Evolutionary conservation across 2,329 filamentous ascomycete species (phyloP), one percentile per base, ranked within the genome.

Genomic region (Alternaria alternata): DNA sequence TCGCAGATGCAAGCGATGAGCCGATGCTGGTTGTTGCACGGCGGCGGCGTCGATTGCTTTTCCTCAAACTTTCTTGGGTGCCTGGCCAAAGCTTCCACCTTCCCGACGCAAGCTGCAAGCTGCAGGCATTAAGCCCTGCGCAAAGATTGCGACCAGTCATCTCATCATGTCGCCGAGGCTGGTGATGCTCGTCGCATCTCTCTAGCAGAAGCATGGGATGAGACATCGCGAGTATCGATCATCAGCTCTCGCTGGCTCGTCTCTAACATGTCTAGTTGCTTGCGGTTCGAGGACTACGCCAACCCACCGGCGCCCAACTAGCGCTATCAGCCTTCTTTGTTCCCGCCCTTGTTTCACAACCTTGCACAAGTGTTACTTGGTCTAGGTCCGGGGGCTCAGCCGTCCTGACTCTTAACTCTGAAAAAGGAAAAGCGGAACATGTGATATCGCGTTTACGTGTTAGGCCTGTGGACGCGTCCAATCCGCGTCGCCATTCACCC

Each of bases 391-490:
- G 55, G 69, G 69, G 66, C 66, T 65, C 63, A 62, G 61, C 63
- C 55, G 51, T 49, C 47, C 61, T 75, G 70, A 74, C 70, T 74
- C 65, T 73, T 72, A 65, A 52, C 22, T 54, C 59, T 66, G 57
- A 42, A 62, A 66, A 59, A 5, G 20, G 67, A 62, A 62, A 74
- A 34, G 68, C 59, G 43, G 52, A 55, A 48, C 74, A 78, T 74
- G 75, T 79, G 77, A 79, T 76, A 72, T 65, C 76, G 77, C 68
- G 76, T 68, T 67, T 47, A 59, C 72, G 71, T 62, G 73, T 76
- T 68, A 55, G 55, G 52, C 53, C 60, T 30, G 24, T 66, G 56
- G 52, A 71, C 75, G 72, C 69, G 76, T 77, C 75, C 76, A 77
- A 78, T 75, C 72, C 72, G 70, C 70, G 71, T 73, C 62, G 39